Base-by-base conservation (phyloP, 306 rosid genomes). In the Cicer cuneatum region DNA sequence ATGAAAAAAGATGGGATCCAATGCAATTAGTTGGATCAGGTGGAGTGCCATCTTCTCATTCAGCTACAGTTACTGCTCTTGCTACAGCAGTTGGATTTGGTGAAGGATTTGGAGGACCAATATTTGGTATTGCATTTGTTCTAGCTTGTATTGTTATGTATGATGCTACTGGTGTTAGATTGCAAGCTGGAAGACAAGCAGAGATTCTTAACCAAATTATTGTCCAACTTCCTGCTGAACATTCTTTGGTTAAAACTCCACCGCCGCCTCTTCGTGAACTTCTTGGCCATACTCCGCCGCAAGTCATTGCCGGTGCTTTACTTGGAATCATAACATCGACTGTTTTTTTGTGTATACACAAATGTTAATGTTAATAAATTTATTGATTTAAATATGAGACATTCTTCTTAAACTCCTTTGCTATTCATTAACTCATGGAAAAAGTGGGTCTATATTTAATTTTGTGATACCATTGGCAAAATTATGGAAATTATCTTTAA, bases 11-110 rank as follows among this genome's bases (percentile, higher is more conserved):
- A 80, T 92, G 92, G 89, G 92, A 90, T 82, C 47, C 86, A 62
- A 90, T 82, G 83, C 84, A 68, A 64, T 87, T 92, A 73, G 24
- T 87, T 66, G 96, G 87, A 60, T 93, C 96, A 3, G 98, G 98
- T 12, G 98, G 98, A 79, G 90, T 93, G 98, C 97, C 98, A 10
- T 93, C 96, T 5, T 93, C 98, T 74, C 96, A 93, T 89, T 89
- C 97, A 29, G 81, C 98, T 0, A 89, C 92, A 62, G 96, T 93
- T n/a, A 86, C 95, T 76, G 98, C 98, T 82, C 88, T 90, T 71
- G 88, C 98, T 45, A 59, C 83, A 51, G 90, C 96, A 54, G 57
- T 89, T 80, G 96, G 96, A 3, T 74, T 89, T 67, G 91, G 87
- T 46, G 90, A 93, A 79, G 96, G 97, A 56, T 79, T 90, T 42